phyloP scores from a whole-genome alignment of 1,284 basidiomycete genomes.

The Trichosporon asahii region DNA sequence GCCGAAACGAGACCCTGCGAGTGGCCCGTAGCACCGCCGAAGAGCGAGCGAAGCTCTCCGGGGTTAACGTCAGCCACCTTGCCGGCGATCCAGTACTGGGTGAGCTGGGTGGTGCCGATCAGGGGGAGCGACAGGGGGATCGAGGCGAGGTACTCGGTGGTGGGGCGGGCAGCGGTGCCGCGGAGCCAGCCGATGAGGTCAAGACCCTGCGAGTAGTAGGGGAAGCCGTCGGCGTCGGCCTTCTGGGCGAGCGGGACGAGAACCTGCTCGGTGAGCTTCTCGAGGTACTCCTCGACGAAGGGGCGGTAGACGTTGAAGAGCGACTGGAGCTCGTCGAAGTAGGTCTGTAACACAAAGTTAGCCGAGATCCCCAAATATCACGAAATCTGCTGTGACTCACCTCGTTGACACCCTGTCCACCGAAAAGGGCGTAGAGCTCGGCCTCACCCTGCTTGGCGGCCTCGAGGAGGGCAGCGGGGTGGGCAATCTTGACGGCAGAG shows the following conservation, averaged over 20 bases:
- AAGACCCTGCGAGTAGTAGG: slow-evolving; percentile 77
- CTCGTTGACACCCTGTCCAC: slow-evolving; percentile 98
- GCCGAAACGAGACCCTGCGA: slow-evolving; percentile 95
- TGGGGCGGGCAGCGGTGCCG: slow-evolving; percentile 65
- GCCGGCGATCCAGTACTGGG: slow-evolving; percentile 82
- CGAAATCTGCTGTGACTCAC: slow-evolving; percentile 40
- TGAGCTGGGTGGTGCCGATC: slow-evolving; percentile 92
- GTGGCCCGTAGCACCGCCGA: slow-evolving; percentile 89
- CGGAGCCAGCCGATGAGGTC: slow-evolving; percentile 82
- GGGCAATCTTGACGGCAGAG: slow-evolving; percentile 60
- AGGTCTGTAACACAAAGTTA: slow-evolving; percentile 60
- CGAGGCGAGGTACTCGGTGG: slow-evolving; percentile 84
- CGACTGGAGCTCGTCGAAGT: slow-evolving; percentile 90
- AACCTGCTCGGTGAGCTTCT: slow-evolving; percentile 62
- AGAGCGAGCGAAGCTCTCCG: slow-evolving; percentile 69
- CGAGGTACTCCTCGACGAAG: slow-evolving; percentile 71
- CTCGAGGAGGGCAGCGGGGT: slow-evolving; percentile 69
- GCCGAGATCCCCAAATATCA: neutral
- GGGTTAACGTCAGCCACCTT: slow-evolving; percentile 72
- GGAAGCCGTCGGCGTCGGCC: slow-evolving; percentile 59
- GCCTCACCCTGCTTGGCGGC: slow-evolving; percentile 68
- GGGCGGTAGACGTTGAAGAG: slow-evolving; percentile 88
- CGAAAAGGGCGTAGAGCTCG: slow-evolving; percentile 88
- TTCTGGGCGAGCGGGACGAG: slow-evolving; percentile 67
- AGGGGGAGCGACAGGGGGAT: slow-evolving; percentile 93